Evolutionary conservation across 2,329 filamentous ascomycete species (phyloP), one percentile per base, ranked within the genome.

Genomic region (Epichloe coenophiala): DNA sequence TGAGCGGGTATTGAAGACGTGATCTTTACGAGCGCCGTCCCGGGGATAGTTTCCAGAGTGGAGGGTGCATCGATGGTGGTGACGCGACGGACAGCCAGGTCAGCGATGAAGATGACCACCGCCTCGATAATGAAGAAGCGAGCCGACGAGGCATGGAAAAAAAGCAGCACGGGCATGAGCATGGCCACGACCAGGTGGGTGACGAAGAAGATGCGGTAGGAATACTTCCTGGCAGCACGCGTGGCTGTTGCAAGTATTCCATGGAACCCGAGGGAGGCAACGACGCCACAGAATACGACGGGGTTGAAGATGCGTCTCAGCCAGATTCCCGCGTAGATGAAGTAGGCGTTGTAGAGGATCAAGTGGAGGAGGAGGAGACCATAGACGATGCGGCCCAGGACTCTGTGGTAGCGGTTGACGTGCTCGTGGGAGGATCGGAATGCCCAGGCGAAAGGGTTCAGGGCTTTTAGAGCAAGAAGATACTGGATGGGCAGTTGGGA

Each of bases 401-500:
- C 69, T 36, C 80, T 75, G 61, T 86, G 82, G 65, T 76, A 82
- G 47, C 75, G 73, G 63, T 84, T 85, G 56, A 84, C 62, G 52
- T 75, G 68, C 61, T 84, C 81, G 55, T 85, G 80, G 0, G 82
- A 84, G 0, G 77, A 73, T 43, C 65, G 60, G 52, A 82, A 71
- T 9, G 72, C 65, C 50, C 71, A 70, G 40, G 73, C 71, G 40
- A 78, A 68, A 1, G 79, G 78, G 59, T 77, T 81, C 54, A 77
- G 64, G 27, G 70, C 70, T 63, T 84, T 84, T 59, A 83, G 71
- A 0, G 78, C 70, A 15, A 85, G 65, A 44, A 83, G 66, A 57
- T 84, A 83, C 57, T 84, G 81, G 21, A 81, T 63, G 0, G 82
- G 82, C 40, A 84, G 69, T 58, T 84, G 80, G 2, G 81, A 80